A percentile compares a stretch with the other conserved stretches of the same genome.
phyloP scores from a whole-genome alignment of 2,329 filamentous ascomycete genomes.

The Penicillium griseofulvum region DNA sequence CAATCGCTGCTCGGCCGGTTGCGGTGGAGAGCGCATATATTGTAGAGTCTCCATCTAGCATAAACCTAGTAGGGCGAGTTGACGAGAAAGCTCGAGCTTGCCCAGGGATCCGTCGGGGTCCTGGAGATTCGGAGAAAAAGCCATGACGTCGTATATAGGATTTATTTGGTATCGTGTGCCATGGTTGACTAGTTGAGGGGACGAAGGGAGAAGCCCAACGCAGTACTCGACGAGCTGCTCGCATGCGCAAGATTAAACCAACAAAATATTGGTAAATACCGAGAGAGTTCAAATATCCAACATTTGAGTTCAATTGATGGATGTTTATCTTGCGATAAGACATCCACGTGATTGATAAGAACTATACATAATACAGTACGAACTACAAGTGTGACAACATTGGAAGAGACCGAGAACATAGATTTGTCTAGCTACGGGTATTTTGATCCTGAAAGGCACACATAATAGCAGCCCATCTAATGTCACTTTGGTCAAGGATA shows the following conservation, averaged over 20 bases:
- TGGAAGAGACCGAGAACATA: background rate
- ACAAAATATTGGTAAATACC: background rate
- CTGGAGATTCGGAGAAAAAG: conserved; percentile 1
- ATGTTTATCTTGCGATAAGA: background rate
- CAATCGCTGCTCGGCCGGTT: conserved; percentile 81
- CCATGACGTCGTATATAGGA: conserved; percentile 13
- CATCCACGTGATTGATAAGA: background rate
- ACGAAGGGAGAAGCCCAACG: conserved; percentile 27
- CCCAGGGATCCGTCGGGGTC: background rate
- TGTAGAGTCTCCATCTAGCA: conserved; percentile 51
- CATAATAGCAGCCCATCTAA: background rate
- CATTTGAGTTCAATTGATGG: background rate
- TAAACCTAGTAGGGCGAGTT: conserved; percentile 12
- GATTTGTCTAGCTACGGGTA: background rate
- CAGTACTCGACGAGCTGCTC: conserved; percentile 22
- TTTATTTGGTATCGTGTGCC: conserved; percentile 7
- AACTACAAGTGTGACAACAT: background rate
- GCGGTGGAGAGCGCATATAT: conserved; percentile 93
- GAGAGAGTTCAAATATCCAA: background rate
- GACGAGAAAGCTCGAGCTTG: conserved; percentile 25
- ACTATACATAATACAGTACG: background rate
- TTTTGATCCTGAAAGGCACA: background rate
- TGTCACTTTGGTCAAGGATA: background rate
- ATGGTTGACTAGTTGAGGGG: conserved; percentile 23
- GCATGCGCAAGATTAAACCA: conserved; percentile 31